Base-by-base conservation (phyloP, 2,329 filamentous ascomycete genomes). In the Cordyceps tenuipes region DNA sequence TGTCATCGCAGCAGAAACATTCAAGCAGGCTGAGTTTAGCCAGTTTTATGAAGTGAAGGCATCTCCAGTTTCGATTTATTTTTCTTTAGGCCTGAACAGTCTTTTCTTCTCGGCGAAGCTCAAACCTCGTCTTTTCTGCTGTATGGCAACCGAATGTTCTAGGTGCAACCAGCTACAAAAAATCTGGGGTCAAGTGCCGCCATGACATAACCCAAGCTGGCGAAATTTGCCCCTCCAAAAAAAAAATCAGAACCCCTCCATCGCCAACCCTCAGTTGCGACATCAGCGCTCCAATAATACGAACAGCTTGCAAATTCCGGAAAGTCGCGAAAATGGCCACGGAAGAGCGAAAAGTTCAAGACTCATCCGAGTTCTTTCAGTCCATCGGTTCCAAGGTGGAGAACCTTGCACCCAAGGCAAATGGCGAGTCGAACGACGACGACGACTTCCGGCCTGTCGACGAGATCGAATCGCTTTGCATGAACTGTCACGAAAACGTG, bases 401-500 rank as follows among this genome's bases (percentile, higher is more conserved):
- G 64, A 76, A 79, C 63, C 71, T 85, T 53, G 76, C 74, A 17
- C 68, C 75, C 46, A 68, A 71, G 58, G 68, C 71, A 54, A 72
- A 75, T 62, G 74, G 69, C 58, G 64, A 66, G 47, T 63, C 63
- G 46, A 71, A 69, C 21, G 9, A 26, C 13, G 69, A 70, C 19
- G 79, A 83, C 43, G 81, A 85, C 26, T 75, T 73, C 61, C 79
- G 75, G 64, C 75, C 83, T 4, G 84, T 88, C 47, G 83, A 88
- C 64, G 82, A 87, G 73, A 86, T 87, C 63, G 88, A 92, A 73
- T 90, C 87, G 64, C 79, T 93, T 23, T 93, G 89, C 78, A 92
- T 93, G 89, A 91, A 90, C 77, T 93, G 89, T 75, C 83, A 86
- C 66, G 79, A 91, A 66, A 89, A 91, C 80, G 88, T 89, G 77